A percentile compares a stretch with the other conserved stretches of the same genome.
Conservation (phyloP, 495 filamentous ascomycete genomes). For the Talaromyces proteolyticus region DNA sequence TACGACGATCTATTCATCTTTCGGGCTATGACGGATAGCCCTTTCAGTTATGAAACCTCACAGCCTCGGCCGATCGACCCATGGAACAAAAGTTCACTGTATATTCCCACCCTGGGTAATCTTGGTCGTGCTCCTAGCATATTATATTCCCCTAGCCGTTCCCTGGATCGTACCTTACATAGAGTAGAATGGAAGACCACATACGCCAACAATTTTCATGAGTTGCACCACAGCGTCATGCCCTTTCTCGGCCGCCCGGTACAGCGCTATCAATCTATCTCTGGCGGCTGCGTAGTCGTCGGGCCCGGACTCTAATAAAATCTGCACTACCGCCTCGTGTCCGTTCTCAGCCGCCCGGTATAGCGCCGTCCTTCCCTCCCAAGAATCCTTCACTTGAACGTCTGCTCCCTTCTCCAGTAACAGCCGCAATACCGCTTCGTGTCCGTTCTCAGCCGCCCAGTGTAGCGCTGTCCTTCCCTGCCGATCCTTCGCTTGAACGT, state of each 20-base stretch:
- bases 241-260: slow-evolving; percentile 13
- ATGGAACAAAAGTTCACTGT: no score
- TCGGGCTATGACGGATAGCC: no score
- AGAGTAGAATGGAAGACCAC: no score
- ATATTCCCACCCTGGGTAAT: no score
- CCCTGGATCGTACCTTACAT: no score
- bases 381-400: no score
- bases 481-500: neutral
- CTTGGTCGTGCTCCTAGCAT: no score
- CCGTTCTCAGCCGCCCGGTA: slow-evolving; percentile 8
- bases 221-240: slow-evolving; percentile 8
- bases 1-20: no score
- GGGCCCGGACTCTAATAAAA: neutral
- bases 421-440: slow-evolving; percentile 8
- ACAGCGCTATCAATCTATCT: slow-evolving; percentile 8
- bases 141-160: no score
- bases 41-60: no score
- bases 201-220: no score
- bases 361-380: slow-evolving; percentile 5
- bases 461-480: slow-evolving; percentile 7
- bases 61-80: no score
- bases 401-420: slow-evolving; percentile 8
- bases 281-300: neutral
- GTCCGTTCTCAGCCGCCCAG: slow-evolving; percentile 14
- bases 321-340: slow-evolving; percentile 12